Conservation (phyloP, 352 stramenopile genomes). For the Phytophthora lateralis region DNA sequence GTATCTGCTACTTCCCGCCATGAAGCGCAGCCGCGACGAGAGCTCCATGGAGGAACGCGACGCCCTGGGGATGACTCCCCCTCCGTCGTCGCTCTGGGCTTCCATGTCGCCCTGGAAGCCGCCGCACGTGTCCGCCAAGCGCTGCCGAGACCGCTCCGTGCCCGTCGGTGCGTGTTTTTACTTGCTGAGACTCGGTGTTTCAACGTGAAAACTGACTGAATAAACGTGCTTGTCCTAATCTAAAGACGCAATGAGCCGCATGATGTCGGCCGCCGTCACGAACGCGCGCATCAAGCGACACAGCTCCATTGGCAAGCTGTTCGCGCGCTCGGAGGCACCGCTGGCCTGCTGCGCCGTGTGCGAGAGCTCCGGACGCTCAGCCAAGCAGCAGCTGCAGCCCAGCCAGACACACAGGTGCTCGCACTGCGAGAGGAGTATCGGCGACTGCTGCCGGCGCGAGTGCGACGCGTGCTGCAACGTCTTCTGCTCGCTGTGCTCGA, state of each 20-base stretch:
- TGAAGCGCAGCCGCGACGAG: slow-evolving; percentile 61
- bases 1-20: slow-evolving; percentile 10
- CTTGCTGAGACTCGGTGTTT: slow-evolving; percentile 3
- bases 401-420: slow-evolving; percentile 41
- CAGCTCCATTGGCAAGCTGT: slow-evolving; percentile 49
- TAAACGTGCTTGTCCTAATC: slow-evolving; percentile 1
- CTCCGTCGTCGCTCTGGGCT: slow-evolving; percentile 26
- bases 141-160: slow-evolving; percentile 68
- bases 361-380: slow-evolving; percentile 21
- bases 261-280: slow-evolving; percentile 79
- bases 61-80: slow-evolving; percentile 31
- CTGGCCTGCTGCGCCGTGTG: slow-evolving; percentile 47
- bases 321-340: slow-evolving; percentile 16
- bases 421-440: slow-evolving; percentile 71
- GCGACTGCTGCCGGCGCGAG: slow-evolving; percentile 61
- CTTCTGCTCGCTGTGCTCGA: slow-evolving; percentile 86
- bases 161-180: slow-evolving; percentile 57
- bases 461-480: slow-evolving; percentile 55
- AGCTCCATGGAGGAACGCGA: slow-evolving; percentile 22
- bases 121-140: slow-evolving; percentile 49
- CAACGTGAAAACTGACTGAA: slow-evolving; percentile 14
- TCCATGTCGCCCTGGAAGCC: slow-evolving; percentile 69
- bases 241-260: slow-evolving; percentile 71
- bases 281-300: slow-evolving; percentile 75
- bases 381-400: slow-evolving; percentile 19